A percentile compares a stretch with the other conserved stretches of the same genome.
phyloP scores from a whole-genome alignment of 108 stramenopile species.

The Aurantiochytrium sp. region DNA sequence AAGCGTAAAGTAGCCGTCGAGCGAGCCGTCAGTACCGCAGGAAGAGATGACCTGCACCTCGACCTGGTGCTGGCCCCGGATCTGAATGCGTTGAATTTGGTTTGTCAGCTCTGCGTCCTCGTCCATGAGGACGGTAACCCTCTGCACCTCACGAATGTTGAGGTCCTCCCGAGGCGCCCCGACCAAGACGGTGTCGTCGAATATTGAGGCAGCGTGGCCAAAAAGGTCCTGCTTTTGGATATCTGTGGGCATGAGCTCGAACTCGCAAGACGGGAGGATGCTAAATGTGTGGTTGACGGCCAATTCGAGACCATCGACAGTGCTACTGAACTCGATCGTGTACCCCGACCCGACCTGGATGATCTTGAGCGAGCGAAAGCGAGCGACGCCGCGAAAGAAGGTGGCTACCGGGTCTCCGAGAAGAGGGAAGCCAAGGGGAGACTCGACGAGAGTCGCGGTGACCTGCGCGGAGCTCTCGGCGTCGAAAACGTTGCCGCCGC shows the following conservation, averaged over 20 bases:
- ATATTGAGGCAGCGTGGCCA: not conserved
- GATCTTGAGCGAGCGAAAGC: not conserved
- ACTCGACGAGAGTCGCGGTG: not conserved
- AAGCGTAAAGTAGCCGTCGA: not conserved
- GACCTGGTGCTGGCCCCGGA: not conserved
- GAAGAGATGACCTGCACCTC: constrained; percentile 2
- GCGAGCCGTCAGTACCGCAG: not conserved
- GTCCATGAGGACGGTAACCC: not conserved
- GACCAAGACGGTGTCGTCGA: not conserved
- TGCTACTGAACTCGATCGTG: not conserved
- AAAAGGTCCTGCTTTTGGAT: not conserved
- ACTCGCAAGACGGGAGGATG: not conserved
- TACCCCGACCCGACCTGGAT: not conserved
- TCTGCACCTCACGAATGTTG: not conserved
- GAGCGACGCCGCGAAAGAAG: not conserved
- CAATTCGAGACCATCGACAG: not conserved
- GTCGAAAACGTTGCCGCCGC: constrained; percentile 8
- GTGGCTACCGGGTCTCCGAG: not conserved
- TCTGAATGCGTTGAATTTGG: not conserved
- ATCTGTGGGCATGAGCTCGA: not conserved
- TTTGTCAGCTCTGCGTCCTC: not conserved
- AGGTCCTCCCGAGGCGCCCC: not conserved
- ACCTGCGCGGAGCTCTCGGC: not conserved
- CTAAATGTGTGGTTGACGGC: not conserved
- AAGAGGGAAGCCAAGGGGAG: not conserved